Percentiles rank a stretch among this genome's conserved stretches.
phyloP scores from a whole-genome alignment of 1,284 basidiomycete genomes.

The Ustilago lituana region DNA sequence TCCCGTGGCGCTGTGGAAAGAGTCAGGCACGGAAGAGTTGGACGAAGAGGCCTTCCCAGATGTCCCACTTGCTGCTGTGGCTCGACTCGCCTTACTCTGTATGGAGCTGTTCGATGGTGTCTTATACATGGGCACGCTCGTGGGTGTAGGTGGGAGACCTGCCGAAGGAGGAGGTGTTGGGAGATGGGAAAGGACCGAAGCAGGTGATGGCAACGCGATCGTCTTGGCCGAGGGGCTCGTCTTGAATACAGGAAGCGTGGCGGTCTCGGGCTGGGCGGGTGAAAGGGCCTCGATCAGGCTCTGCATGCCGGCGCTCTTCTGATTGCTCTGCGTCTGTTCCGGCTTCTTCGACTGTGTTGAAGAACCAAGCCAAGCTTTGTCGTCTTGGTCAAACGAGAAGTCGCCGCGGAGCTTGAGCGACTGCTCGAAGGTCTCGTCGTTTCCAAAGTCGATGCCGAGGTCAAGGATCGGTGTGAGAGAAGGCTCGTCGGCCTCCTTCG shows the following conservation, averaged over 20 bases:
- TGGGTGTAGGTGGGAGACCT: slow-evolving; percentile 35
- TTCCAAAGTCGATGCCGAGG: slow-evolving; percentile 45
- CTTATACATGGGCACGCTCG: slow-evolving; percentile 28
- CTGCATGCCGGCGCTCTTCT: slow-evolving; percentile 29
- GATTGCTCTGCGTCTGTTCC: background rate
- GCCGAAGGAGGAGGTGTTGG: slow-evolving; percentile 41
- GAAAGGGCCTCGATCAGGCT: slow-evolving; percentile 32
- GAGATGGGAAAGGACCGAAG: slow-evolving; percentile 19
- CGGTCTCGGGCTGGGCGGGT: slow-evolving; percentile 27
- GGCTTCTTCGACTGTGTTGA: background rate
- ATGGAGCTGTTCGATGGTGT: slow-evolving; percentile 26
- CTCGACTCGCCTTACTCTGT: slow-evolving; percentile 36
- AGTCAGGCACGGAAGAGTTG: slow-evolving; percentile 8
- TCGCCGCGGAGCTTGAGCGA: slow-evolving; percentile 32
- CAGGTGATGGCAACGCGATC: slow-evolving; percentile 6
- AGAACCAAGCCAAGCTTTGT: slow-evolving; percentile 3
- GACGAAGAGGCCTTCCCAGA: background rate
- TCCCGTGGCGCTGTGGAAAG: slow-evolving; percentile 38
- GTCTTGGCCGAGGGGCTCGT: slow-evolving; percentile 15
- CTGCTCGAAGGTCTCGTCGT: slow-evolving; percentile 28
- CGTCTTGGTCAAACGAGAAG: slow-evolving; percentile 28
- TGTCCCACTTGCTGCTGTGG: slow-evolving; percentile 8
- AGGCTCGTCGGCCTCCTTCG: slow-evolving; percentile 27
- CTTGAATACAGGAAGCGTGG: slow-evolving; percentile 16
- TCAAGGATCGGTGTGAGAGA: slow-evolving; percentile 52